Percentiles rank a stretch among this genome's conserved stretches.
These are phyloP conservation scores for Zarea fungicola DNA, from an alignment of 2,329 filamentous ascomycete genomes.

Conservation along the genomic window DNA sequence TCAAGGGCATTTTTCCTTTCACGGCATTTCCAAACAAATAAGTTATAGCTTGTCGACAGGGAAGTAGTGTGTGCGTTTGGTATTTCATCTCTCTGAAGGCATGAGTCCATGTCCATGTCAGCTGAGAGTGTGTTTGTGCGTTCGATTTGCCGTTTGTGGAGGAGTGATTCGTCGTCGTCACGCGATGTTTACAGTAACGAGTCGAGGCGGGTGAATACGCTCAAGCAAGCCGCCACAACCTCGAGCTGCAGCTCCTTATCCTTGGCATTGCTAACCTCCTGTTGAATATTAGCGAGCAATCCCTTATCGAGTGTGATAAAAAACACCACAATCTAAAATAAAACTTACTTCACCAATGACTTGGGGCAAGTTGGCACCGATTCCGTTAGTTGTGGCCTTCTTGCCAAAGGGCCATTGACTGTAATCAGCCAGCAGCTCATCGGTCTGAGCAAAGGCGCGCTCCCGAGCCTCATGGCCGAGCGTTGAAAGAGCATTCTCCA, in stretches of 20 bases:
- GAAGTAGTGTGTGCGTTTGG: too few relatives aligned
- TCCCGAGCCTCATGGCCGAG: constrained; percentile 92
- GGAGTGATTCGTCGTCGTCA: constrained; percentile 2
- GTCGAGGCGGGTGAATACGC: constrained; percentile 95
- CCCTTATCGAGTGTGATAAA: background rate
- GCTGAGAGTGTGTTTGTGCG: background rate
- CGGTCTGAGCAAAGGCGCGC: constrained; percentile 92
- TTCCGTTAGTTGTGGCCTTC: constrained; percentile 72
- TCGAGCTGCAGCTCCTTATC: constrained; percentile 96
- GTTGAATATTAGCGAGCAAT: constrained; percentile 17
- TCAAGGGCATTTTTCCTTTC: background rate
- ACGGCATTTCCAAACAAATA: too few relatives aligned
- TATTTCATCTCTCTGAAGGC: too few relatives aligned
- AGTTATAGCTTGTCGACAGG: too few relatives aligned
- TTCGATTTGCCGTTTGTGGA: background rate
- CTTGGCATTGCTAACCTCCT: constrained; percentile 78
- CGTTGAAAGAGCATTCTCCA: constrained; percentile 94
- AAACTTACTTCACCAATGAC: constrained; percentile 67
- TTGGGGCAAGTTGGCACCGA: constrained; percentile 88
- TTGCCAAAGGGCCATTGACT: constrained; percentile 95
- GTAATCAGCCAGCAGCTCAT: constrained; percentile 92
- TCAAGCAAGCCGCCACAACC: constrained; percentile 93
- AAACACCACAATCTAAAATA: background rate
- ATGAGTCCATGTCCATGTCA: background rate
- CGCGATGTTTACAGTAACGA: constrained; percentile 67